Evolutionary conservation across 23 red algal genomes (phyloP), one percentile per base, ranked within the genome.

Genomic region (Gracilaria gracilis): DNA sequence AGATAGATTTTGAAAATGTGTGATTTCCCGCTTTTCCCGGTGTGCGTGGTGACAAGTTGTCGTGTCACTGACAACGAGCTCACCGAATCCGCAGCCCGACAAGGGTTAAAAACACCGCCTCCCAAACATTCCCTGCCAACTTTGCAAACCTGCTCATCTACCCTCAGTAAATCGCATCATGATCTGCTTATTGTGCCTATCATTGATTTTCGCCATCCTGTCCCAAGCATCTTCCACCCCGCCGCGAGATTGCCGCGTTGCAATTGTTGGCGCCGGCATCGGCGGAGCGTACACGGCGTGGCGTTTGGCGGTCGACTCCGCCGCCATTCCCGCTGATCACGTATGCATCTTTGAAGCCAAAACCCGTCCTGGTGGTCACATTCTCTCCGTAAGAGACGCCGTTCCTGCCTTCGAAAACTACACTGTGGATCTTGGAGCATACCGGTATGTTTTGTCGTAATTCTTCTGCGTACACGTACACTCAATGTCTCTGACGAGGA

Each of bases 321-420:
- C 21, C 12, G 6, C 73, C 27, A 74, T 91, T 23, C 46, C 42
- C 5, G 42, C 77, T 6, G 8, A 34, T 15, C 13, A 91, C 9
- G 51, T 93, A 2, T 93, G 90, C 25, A 62, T 93, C 36, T 93
- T 85, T 76, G 90, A 93, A 65, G 90, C 90, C 28, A 77, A 65
- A 35, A 3, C n/a, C 19, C 90, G 90, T 53, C 82, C 82, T 34
- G 90, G 90, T 21, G 90, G 90, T 64, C 80, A 80, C 31, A 93
- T 93, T 66, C 49, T 78, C 25, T 47, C 80, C 19, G 90, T 93
- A 8, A 77, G 19, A 24, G 66, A 85, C 48, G 21, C 55, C 16
- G 44, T 84, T 0, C 79, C 90, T 9, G 71, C 51, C 20, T 93
- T 85, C 24, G 70, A 74, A 35, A 50, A 79, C 51, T 93, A 47